phyloP scores from a whole-genome alignment of 2,329 filamentous ascomycete genomes.

The Daldinia sp. region DNA sequence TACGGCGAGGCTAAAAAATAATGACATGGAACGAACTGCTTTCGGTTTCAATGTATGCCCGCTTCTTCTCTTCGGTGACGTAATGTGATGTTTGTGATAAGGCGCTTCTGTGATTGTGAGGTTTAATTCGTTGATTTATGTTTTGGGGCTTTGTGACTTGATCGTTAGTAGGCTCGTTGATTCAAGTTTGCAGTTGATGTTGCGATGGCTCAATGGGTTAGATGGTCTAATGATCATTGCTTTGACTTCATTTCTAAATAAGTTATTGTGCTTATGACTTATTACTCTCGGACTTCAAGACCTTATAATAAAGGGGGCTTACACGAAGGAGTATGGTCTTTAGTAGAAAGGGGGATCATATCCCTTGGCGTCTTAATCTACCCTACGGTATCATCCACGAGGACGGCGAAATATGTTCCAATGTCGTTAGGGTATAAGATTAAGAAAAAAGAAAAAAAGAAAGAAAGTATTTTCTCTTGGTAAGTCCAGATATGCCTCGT shows the following conservation, averaged over 20 bases:
- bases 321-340: too few species aligned
- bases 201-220: not conserved
- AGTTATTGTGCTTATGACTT: not conserved
- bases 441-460: too few species aligned
- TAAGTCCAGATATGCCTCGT: too few species aligned
- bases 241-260: not conserved
- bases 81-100: not conserved
- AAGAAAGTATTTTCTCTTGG: too few species aligned
- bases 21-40: slow-evolving; percentile 1
- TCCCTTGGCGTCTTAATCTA: not conserved
- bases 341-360: not conserved
- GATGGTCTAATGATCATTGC: not conserved
- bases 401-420: not conserved
- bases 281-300: not conserved
- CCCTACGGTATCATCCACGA: not conserved
- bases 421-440: too few species aligned
- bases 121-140: not conserved
- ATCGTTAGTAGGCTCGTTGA: not conserved
- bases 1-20: not conserved
- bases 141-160: not conserved
- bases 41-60: not conserved
- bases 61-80: not conserved
- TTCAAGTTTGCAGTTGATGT: not conserved
- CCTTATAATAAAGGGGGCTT: not conserved
- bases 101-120: not conserved